Base-by-base conservation (phyloP, 495 filamentous ascomycete genomes). In the Massariosphaeria phaeospora region DNA sequence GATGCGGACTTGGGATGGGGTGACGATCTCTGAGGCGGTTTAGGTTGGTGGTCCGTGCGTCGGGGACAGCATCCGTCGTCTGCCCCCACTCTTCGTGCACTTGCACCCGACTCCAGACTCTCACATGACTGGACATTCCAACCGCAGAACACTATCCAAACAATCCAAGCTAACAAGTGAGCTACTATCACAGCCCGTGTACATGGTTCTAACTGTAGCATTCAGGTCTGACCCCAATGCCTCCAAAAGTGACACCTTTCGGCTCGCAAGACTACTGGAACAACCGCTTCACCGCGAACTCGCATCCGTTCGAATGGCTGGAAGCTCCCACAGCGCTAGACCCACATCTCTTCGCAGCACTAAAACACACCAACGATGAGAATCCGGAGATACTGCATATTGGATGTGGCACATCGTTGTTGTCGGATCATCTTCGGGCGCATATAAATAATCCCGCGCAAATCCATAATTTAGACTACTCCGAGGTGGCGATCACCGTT, bases 381-480 rank as follows among this genome's bases (percentile, higher is more conserved):
- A 35, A 43, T 2, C 63, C 59, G n/a, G 15, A 58, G 13, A 31
- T 66, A 9, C 39, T 66, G 6, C 63, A 66, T 51, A 63, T 66
- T 41, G 63, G 63, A 45, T 63, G 63, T 26, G 63, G 63, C 2
- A 63, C 59, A 17, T 63, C 60, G 13, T 35, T 60, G 34, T 48
- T 66, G 1, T 63, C 63, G 2, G 63, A 54, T 23, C 63, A 66
- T 36, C 53, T 66, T 13, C 59, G 63, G 9, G 52, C 56, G 3
- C 60, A 61, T 42, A 56, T 63, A 9, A 47, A 48, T 0, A 13
- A 46, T 2, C 63, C 63, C 2, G 25, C 17, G 5, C 48, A 57
- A 27, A 56, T 66, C n/a, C 55, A 63, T 21, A 66, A 66, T 46
- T 27, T 66, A 26, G 63, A 66, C 35, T 66, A 63, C 35, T 63